phyloP scores from a whole-genome alignment of 2,329 filamentous ascomycete genomes.

The Westerdykella ornata region DNA sequence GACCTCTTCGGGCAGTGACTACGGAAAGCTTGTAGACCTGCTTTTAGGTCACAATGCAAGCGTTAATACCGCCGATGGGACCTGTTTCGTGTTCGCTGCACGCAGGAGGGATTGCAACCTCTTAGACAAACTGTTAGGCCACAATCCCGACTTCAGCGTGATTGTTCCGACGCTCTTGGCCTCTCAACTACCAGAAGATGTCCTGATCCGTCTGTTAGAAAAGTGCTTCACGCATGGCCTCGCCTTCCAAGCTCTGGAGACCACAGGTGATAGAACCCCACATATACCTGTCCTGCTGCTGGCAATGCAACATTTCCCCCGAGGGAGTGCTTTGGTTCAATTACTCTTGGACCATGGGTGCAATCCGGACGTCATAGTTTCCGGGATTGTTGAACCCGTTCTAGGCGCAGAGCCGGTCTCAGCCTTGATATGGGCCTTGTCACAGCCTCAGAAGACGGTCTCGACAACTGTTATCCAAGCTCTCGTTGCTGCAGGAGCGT shows the following conservation, averaged over 20 bases:
- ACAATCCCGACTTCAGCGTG: slow-evolving; percentile 46
- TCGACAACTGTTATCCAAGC: slow-evolving; percentile 53
- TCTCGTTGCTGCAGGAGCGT: slow-evolving; percentile 51
- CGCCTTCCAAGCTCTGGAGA: slow-evolving; percentile 17
- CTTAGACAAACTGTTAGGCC: slow-evolving; percentile 25
- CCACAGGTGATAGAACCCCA: slow-evolving; percentile 4
- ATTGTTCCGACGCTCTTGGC: slow-evolving; percentile 55
- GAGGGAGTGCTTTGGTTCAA: slow-evolving; percentile 15
- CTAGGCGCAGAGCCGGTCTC: slow-evolving; percentile 52
- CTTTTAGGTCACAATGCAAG: slow-evolving; percentile 24
- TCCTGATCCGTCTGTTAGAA: slow-evolving; percentile 39
- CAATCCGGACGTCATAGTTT: slow-evolving; percentile 39
- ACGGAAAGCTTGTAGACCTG: slow-evolving; percentile 15
- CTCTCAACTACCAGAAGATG: slow-evolving; percentile 45
- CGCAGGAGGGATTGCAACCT: slow-evolving; percentile 14
- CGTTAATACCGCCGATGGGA: slow-evolving; percentile 26
- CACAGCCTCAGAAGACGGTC: slow-evolving; percentile 57
- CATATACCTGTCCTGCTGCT: slow-evolving; percentile 19
- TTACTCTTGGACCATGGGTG: slow-evolving; percentile 21
- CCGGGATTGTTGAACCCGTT: slow-evolving; percentile 42
- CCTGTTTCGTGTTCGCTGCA: slow-evolving; percentile 28
- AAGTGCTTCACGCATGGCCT: slow-evolving; percentile 50
- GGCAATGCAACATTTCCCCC: slow-evolving; percentile 23
- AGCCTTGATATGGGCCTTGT: slow-evolving; percentile 55
- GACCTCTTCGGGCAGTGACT: slow-evolving; percentile 5